Percentiles rank a stretch among this genome's conserved stretches.
These are phyloP conservation scores for Aspergillus tubingensis DNA, from an alignment of 2,329 filamentous ascomycete species.

Conservation along the genomic window DNA sequence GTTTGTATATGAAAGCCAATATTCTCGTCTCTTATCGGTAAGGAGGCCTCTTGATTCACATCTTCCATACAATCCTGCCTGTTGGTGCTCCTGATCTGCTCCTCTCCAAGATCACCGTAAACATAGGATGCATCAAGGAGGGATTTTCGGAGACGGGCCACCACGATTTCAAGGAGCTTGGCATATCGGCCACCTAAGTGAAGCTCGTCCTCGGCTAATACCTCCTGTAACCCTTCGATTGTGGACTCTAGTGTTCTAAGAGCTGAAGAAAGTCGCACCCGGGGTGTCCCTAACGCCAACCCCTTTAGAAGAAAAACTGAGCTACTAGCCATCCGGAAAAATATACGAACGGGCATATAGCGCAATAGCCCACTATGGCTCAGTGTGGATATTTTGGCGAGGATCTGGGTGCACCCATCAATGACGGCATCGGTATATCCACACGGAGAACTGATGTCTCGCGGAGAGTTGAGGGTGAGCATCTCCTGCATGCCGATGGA, in stretches of 20 bases:
- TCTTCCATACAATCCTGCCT: background rate
- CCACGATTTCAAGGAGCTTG: background rate
- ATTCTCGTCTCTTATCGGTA: background rate
- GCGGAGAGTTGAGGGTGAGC: conserved; percentile 12
- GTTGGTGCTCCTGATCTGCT: background rate
- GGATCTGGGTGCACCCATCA: conserved; percentile 48
- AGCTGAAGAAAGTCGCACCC: background rate
- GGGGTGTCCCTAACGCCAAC: conserved; percentile 40
- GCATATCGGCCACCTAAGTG: background rate
- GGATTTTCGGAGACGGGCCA: background rate
- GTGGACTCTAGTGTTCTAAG: background rate
- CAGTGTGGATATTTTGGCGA: conserved; percentile 46
- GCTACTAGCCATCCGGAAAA: conserved; percentile 52
- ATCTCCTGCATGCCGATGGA: conserved; percentile 51
- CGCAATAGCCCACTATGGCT: conserved; percentile 43
- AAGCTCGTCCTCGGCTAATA: background rate
- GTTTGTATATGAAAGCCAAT: too few species aligned
- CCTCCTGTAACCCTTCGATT: background rate
- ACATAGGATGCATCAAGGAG: background rate
- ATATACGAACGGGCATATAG: conserved; percentile 46
- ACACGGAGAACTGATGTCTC: conserved; percentile 38
- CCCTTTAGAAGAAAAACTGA: conserved; percentile 53
- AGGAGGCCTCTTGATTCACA: background rate
- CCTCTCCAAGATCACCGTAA: too few species aligned
- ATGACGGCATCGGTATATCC: conserved; percentile 54